Evolutionary conservation across 495 filamentous ascomycete species (phyloP), one percentile per base, ranked within the genome.

Genomic region (Barbatosphaeria neglecta): DNA sequence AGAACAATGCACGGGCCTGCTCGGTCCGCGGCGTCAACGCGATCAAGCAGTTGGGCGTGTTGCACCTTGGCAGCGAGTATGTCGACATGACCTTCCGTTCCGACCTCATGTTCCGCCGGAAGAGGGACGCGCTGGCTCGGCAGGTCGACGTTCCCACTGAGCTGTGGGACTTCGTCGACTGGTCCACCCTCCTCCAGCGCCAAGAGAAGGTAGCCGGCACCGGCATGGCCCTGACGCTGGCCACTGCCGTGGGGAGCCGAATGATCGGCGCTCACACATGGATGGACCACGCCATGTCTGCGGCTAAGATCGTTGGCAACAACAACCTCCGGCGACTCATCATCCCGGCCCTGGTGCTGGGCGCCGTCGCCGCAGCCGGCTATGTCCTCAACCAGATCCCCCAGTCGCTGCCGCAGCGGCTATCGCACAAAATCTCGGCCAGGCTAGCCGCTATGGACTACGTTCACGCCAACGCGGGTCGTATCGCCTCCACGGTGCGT

Each of bases 141-240:
- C 81, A 92, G 57, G 80, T 98, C 17, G 81, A 95, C 51, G 77
- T 92, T 16, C 80, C 94, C 43, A 81, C 92, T 17, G 90, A 97
- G 52, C 47, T 94, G 0, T 84, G 76, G 75, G 92, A 98, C 62
- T 95, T 98, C 69, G 87, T 97, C 60, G 93, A 98, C 61, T 68
- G 89, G 55, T 70, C 75, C 25, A 81, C 77, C 10, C 68, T 95
- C 9, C 81, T 92, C 71, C 87, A 97, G 55, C 74, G 79, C 41
- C 89, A 98, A 60, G 93, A 98, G 69, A 96, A 97, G 68, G 68
- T 92, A 35, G 89, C 87, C 13, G 87, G 88, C 31, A 88, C 88
- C 22, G 80, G 92, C 50, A 85, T 97, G 82, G 90, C 93, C 33
- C 73, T 98, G 64, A 97, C 92, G 2, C 80, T 90, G 23, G 86